A percentile compares a stretch with the other conserved stretches of the same genome.
Evolutionary conservation across 2,329 filamentous ascomycete species (phyloP).

Genomic region (Exserohilum rostratum): DNA sequence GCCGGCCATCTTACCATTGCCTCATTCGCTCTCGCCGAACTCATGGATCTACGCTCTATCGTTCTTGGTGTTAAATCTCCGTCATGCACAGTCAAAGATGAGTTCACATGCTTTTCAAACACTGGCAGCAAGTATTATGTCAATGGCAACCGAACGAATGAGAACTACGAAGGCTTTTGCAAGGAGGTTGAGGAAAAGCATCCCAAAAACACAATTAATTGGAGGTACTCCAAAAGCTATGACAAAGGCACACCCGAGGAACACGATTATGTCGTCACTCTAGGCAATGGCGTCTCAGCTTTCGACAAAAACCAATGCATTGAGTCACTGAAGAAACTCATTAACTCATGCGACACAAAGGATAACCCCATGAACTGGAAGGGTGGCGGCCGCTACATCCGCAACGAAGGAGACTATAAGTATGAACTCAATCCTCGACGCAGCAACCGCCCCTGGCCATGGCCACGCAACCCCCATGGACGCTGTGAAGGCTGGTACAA

Average conservation of each 20-base stretch:
- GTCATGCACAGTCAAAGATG: not conserved
- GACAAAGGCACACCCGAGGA: not conserved
- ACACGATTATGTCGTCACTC: not conserved
- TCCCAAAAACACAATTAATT: not conserved
- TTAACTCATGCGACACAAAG: not conserved
- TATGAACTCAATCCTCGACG: slow-evolving; percentile 9
- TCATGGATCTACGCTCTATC: slow-evolving; percentile 12
- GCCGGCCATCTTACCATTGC: slow-evolving; percentile 6
- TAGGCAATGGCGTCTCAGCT: not conserved
- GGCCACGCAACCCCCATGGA: not conserved
- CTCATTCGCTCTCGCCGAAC: slow-evolving; percentile 8
- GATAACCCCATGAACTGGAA: slow-evolving; percentile 13
- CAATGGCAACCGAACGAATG: not conserved
- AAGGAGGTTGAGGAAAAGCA: not conserved
- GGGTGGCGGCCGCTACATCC: slow-evolving; percentile 2
- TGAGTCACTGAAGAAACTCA: slow-evolving; percentile 1
- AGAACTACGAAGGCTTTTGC: not conserved
- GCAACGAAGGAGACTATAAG: not conserved
- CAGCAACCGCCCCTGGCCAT: not conserved
- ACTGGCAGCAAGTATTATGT: slow-evolving; percentile 4
- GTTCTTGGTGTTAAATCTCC: slow-evolving; percentile 1
- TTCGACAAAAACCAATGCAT: slow-evolving; percentile 1
- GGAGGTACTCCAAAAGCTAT: not conserved
- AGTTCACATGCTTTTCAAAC: slow-evolving; percentile 1
- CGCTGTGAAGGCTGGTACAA: slow-evolving; percentile 11